These are phyloP conservation scores for Syncephalastrum sp. DNA, from an alignment of 371 early-diverging fungal genomes.

Conservation along the genomic window DNA sequence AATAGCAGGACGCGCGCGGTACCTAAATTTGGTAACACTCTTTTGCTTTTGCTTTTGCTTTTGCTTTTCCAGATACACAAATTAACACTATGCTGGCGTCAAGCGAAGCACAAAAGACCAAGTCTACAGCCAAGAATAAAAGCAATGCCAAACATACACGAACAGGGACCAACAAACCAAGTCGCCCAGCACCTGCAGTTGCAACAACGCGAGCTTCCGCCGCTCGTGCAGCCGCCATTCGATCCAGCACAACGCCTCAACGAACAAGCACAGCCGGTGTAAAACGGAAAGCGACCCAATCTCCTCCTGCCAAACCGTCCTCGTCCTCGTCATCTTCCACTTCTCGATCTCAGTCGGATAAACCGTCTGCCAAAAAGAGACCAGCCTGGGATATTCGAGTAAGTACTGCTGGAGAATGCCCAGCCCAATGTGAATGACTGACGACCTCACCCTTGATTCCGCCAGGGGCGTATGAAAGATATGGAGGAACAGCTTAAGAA, in stretches of 20 bases:
- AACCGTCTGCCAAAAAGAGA: constrained; percentile 20
- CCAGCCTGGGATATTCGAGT: constrained; percentile 46
- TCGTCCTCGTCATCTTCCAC: not conserved
- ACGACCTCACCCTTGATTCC: constrained; percentile 1
- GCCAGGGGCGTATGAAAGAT: constrained; percentile 37
- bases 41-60: too few relatives aligned
- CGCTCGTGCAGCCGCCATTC: constrained; percentile 16
- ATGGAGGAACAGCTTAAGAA: constrained; percentile 29
- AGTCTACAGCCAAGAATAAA: too few relatives aligned
- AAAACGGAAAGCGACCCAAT: constrained; percentile 6
- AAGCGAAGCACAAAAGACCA: too few relatives aligned
- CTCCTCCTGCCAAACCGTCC: not conserved
- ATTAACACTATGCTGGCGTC: too few relatives aligned
- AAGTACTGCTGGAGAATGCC: not conserved
- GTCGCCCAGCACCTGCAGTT: constrained; percentile 3
- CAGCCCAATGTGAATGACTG: not conserved
- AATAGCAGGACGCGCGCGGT: too few relatives aligned
- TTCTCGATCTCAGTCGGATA: too few relatives aligned
- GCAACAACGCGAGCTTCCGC: constrained; percentile 7
- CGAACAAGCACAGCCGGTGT: not conserved
- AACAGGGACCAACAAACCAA: too few relatives aligned
- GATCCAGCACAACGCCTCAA: constrained; percentile 1
- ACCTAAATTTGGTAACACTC: too few relatives aligned
- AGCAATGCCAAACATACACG: too few relatives aligned
- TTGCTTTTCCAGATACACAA: too few relatives aligned